Evolutionary conservation across 371 early-diverging fungal species (phyloP).

Genomic region (Actinomortierella ambigua): DNA sequence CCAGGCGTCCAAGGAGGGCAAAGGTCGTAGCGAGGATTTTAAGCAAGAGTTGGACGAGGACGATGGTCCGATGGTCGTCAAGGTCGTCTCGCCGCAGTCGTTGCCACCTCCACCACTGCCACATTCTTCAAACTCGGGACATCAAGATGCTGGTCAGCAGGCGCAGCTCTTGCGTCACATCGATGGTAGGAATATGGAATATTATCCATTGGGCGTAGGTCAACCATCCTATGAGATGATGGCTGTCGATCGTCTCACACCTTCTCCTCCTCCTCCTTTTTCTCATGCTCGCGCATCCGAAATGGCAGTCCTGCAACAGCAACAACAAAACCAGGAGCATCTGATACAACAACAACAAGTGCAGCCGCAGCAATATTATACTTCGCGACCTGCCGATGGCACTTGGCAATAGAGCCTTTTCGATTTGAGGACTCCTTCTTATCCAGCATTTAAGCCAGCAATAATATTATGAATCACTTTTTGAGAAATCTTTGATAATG

Average conservation of each 20-base stretch:
- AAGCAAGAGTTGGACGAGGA: too few relatives aligned
- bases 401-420: slow-evolving; percentile 16
- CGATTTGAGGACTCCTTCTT: not conserved
- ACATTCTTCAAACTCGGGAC: too few relatives aligned
- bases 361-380: slow-evolving; percentile 19
- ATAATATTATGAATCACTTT: not conserved
- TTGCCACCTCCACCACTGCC: too few relatives aligned
- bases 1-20: too few relatives aligned
- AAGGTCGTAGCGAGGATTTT: too few relatives aligned
- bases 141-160: slow-evolving; percentile 8
- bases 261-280: slow-evolving; percentile 3
- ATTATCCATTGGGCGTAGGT: slow-evolving; percentile 11
- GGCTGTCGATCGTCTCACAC: not conserved
- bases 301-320: not conserved
- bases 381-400: slow-evolving; percentile 18
- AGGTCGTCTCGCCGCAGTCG: too few relatives aligned
- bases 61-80: too few relatives aligned
- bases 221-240: slow-evolving; percentile 23
- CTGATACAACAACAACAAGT: slow-evolving; percentile 11
- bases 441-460: not conserved
- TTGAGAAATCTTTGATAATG: too few relatives aligned
- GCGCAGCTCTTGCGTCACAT: slow-evolving; percentile 12
- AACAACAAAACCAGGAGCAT: slow-evolving; percentile 16
- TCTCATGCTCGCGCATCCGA: too few relatives aligned
- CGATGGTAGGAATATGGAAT: slow-evolving; percentile 13